A percentile compares a stretch with the other conserved stretches of the same genome.
Evolutionary conservation across 1,139 yeast species (phyloP).

Genomic region (Geotrichum candidum): DNA sequence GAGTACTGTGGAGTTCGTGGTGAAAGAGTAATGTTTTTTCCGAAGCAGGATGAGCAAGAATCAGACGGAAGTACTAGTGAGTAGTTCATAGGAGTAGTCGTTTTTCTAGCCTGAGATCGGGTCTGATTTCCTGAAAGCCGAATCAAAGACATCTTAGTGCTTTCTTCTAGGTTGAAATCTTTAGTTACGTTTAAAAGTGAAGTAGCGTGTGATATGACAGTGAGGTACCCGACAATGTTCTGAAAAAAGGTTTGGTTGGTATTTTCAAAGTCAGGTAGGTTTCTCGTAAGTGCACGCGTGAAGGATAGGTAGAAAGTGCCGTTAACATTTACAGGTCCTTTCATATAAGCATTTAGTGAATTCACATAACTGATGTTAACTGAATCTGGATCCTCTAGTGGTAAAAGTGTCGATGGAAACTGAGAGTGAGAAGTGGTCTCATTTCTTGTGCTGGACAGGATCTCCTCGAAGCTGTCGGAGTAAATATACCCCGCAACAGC

Average conservation of each 20-base stretch:
- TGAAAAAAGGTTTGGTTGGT: conserved; percentile 4
- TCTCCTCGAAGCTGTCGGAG: conserved; percentile 18
- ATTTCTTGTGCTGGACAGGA: conserved; percentile 7
- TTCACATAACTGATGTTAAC: conserved; percentile 1
- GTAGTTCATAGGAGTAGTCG: conserved; percentile 19
- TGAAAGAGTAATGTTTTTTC: conserved; percentile 19
- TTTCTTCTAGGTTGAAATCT: conserved; percentile 38
- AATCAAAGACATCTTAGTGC: conserved; percentile 32
- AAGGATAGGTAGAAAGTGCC: conserved; percentile 23
- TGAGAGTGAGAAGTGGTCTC: background rate
- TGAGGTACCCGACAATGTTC: conserved; percentile 51
- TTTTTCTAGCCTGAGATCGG: conserved; percentile 3
- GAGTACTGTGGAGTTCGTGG: conserved; percentile 17
- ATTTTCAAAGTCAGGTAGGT: conserved; percentile 9
- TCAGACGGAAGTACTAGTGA: conserved; percentile 22
- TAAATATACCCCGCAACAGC: conserved; percentile 27
- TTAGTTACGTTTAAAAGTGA: conserved; percentile 48
- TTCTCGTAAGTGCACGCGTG: conserved; percentile 23
- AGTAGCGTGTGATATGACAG: conserved; percentile 58
- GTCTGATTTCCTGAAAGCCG: conserved; percentile 23
- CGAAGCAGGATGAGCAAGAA: conserved; percentile 19
- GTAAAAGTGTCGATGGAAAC: conserved; percentile 24
- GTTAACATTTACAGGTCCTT: conserved; percentile 16
- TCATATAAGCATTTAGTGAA: conserved; percentile 6
- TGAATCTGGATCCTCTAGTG: conserved; percentile 12